phyloP scores from a whole-genome alignment of 1,284 basidiomycete species.

The Rhodotorula sp. region DNA sequence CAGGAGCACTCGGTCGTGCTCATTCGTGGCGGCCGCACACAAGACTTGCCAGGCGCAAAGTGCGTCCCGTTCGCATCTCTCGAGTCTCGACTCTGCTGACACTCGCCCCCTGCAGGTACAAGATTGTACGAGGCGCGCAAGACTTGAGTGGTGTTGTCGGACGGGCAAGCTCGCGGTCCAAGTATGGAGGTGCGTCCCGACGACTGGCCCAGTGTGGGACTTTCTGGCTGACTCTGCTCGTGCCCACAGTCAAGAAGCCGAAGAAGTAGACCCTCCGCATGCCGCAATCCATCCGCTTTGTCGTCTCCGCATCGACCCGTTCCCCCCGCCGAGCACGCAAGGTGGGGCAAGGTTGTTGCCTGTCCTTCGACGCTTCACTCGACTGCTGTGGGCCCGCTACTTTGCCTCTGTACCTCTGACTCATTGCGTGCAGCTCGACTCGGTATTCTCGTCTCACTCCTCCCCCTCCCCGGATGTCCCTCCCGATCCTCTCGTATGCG shows the following conservation, averaged over 20 bases:
- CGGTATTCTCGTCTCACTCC: no score
- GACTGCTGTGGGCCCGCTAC: not conserved
- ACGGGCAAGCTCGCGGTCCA: slow-evolving; percentile 75
- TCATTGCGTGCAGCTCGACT: not conserved
- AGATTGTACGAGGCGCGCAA: slow-evolving; percentile 86
- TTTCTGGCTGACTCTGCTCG: slow-evolving; percentile 39
- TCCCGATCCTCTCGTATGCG: slow-evolving; percentile 19
- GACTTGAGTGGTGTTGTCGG: slow-evolving; percentile 91
- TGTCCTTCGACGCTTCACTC: not conserved
- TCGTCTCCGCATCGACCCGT: not conserved
- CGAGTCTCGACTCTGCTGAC: not conserved
- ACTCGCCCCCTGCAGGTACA: slow-evolving; percentile 65
- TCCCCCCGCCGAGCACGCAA: not conserved
- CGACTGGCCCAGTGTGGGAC: not conserved
- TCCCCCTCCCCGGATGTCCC: not conserved
- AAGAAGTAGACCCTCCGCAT: slow-evolving; percentile 49
- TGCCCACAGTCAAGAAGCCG: slow-evolving; percentile 73
- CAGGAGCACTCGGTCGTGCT: slow-evolving; percentile 94
- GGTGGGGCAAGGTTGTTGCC: not conserved
- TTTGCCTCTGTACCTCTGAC: not conserved
- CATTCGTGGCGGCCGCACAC: slow-evolving; percentile 87
- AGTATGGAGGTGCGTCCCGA: slow-evolving; percentile 77
- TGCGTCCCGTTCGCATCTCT: slow-evolving; percentile 53
- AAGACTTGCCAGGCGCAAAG: slow-evolving; percentile 96
- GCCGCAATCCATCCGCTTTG: not conserved